phyloP scores from a whole-genome alignment of 176 grass and related monocot genomes.

The Saccharum officinarum region DNA sequence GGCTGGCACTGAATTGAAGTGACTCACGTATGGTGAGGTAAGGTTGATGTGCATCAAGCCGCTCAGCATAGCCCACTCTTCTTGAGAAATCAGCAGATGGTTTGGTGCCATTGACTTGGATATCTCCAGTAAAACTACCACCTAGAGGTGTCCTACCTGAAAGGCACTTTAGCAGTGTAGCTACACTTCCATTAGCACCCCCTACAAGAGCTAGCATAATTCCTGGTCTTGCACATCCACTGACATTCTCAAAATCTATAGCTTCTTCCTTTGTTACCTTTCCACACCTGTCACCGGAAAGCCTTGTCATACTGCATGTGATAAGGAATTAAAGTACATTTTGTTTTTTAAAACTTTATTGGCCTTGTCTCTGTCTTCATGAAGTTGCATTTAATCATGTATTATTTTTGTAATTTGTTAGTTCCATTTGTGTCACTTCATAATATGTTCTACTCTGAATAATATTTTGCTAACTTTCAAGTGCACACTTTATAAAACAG shows the following conservation, averaged over 20 bases:
- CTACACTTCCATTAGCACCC: constrained; percentile 2
- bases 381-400: neutral
- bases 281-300: neutral
- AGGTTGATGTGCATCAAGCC: constrained; percentile 33
- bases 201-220: constrained; percentile 23
- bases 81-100: neutral
- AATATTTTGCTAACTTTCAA: neutral
- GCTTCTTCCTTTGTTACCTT: constrained; percentile 3
- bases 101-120: constrained; percentile 13
- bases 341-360: neutral
- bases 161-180: constrained; percentile 27
- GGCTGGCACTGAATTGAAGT: constrained; percentile 35
- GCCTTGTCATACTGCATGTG: neutral
- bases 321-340: neutral
- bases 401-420: neutral
- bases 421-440: neutral
- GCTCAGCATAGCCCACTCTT: constrained; percentile 18
- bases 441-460: neutral
- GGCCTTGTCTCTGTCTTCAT: neutral
- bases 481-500: neutral
- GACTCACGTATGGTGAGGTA: constrained; percentile 30
- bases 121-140: constrained; percentile 7
- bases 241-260: constrained; percentile 1
- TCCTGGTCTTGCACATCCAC: constrained; percentile 20
- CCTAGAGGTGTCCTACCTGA: constrained; percentile 2